A percentile compares a stretch with the other conserved stretches of the same genome.
These are phyloP conservation scores for Astrocystis sublimbata DNA, from an alignment of 495 filamentous ascomycete species.

Conservation along the genomic window DNA sequence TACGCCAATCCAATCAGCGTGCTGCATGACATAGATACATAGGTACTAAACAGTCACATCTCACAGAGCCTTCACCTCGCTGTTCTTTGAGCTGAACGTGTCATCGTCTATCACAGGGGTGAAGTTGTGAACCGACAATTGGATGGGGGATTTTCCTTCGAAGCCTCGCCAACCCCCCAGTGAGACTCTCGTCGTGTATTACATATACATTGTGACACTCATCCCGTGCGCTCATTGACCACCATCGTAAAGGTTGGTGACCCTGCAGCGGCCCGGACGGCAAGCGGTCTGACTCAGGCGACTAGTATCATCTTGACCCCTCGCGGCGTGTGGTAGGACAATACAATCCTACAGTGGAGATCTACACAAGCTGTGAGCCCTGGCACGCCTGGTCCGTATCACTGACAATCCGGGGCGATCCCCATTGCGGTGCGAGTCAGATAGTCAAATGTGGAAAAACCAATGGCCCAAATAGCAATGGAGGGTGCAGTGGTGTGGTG, in stretches of 20 bases:
- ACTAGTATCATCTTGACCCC: neutral
- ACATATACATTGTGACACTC: neutral
- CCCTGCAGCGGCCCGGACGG: conserved; percentile 16
- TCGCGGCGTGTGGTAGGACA: neutral
- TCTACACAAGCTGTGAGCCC: neutral
- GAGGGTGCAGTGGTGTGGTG: conserved; percentile 13
- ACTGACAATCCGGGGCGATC: neutral
- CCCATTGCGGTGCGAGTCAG: neutral
- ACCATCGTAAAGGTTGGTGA: conserved; percentile 2
- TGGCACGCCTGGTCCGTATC: neutral
- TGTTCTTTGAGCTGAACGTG: neutral
- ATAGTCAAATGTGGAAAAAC: neutral
- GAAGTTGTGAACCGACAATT: neutral
- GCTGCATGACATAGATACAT: neutral
- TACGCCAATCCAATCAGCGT: neutral
- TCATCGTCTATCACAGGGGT: neutral
- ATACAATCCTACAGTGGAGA: neutral
- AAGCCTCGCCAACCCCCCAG: neutral
- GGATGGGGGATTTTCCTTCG: neutral
- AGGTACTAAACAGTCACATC: neutral
- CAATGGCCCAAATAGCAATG: neutral
- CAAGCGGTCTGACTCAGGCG: conserved; percentile 8
- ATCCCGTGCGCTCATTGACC: neutral
- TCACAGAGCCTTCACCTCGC: neutral
- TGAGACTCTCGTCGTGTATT: neutral